phyloP scores from a whole-genome alignment of 2,329 filamentous ascomycete species.

The Scedosporium boydii region DNA sequence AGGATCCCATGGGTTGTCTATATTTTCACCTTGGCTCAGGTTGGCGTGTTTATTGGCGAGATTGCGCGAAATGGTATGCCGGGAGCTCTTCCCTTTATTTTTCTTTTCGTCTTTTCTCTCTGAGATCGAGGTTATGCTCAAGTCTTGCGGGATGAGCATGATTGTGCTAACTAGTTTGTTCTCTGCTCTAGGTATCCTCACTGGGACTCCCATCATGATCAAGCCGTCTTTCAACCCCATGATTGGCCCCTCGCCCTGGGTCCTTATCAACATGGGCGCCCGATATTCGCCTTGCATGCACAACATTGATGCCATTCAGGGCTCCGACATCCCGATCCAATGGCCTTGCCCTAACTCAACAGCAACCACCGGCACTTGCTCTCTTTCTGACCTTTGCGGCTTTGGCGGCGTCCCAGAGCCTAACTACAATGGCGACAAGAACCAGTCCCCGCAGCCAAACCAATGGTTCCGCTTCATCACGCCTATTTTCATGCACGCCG shows the following conservation, averaged over 20 bases:
- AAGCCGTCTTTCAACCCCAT: constrained; percentile 89
- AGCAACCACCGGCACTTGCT: constrained; percentile 51
- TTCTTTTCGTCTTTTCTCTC: not conserved
- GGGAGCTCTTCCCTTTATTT: not conserved
- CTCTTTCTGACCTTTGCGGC: constrained; percentile 72
- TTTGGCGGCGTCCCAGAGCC: constrained; percentile 69
- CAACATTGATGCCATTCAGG: constrained; percentile 58
- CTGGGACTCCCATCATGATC: constrained; percentile 67
- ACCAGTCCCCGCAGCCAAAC: constrained; percentile 57
- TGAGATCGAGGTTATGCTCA: not conserved
- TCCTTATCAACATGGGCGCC: constrained; percentile 95
- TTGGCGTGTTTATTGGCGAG: constrained; percentile 82
- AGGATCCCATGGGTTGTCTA: constrained; percentile 75
- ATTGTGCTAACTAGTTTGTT: constrained; percentile 7
- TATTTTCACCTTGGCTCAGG: constrained; percentile 63
- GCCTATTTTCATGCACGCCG: constrained; percentile 92
- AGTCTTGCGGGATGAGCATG: no score
- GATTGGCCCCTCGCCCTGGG: constrained; percentile 85
- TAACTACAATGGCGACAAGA: constrained; percentile 38
- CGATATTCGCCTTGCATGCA: constrained; percentile 94
- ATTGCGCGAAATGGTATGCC: constrained; percentile 70
- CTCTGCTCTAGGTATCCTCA: constrained; percentile 58
- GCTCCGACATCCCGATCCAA: constrained; percentile 32
- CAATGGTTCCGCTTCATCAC: constrained; percentile 97
- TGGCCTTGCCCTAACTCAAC: constrained; percentile 83